phyloP scores from a whole-genome alignment of 768 basidiomycete species.

The Russula sp. region DNA sequence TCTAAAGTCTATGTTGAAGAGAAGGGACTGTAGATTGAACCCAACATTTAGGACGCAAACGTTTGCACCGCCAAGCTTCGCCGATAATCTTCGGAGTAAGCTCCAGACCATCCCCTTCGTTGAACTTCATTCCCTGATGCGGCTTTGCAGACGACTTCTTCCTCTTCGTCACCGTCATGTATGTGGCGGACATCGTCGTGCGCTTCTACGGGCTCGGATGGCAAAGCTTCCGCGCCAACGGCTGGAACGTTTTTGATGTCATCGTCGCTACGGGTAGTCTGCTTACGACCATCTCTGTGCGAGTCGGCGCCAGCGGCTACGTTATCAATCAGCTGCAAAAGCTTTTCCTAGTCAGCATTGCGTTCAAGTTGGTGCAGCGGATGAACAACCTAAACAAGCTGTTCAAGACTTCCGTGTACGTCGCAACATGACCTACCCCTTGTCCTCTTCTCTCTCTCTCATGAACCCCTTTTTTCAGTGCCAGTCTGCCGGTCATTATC shows the following conservation, averaged over 20 bases:
- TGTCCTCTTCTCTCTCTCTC: neutral
- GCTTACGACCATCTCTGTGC: slow-evolving; percentile 71
- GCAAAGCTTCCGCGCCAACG: slow-evolving; percentile 77
- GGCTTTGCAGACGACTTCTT: slow-evolving; percentile 63
- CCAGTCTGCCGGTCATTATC: slow-evolving; percentile 80
- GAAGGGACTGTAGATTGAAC: neutral
- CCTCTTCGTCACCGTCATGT: slow-evolving; percentile 63
- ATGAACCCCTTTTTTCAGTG: slow-evolving; percentile 37
- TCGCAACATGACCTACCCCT: slow-evolving; percentile 13
- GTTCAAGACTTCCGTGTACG: slow-evolving; percentile 94
- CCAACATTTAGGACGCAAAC: slow-evolving; percentile 66
- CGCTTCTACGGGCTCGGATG: slow-evolving; percentile 83
- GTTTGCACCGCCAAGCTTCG: slow-evolving; percentile 45
- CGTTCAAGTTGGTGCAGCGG: slow-evolving; percentile 90
- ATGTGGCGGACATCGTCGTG: slow-evolving; percentile 68
- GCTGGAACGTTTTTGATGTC: slow-evolving; percentile 93
- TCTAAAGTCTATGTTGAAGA: neutral
- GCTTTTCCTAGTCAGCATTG: slow-evolving; percentile 87
- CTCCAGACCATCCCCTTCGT: neutral
- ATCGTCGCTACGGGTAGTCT: slow-evolving; percentile 76
- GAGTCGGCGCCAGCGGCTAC: slow-evolving; percentile 46
- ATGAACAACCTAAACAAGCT: slow-evolving; percentile 86
- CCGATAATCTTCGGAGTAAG: slow-evolving; percentile 59
- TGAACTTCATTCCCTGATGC: neutral
- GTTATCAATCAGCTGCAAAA: slow-evolving; percentile 68